phyloP scores from a whole-genome alignment of 2,329 filamentous ascomycete species.

The Fusarium nelsonii region DNA sequence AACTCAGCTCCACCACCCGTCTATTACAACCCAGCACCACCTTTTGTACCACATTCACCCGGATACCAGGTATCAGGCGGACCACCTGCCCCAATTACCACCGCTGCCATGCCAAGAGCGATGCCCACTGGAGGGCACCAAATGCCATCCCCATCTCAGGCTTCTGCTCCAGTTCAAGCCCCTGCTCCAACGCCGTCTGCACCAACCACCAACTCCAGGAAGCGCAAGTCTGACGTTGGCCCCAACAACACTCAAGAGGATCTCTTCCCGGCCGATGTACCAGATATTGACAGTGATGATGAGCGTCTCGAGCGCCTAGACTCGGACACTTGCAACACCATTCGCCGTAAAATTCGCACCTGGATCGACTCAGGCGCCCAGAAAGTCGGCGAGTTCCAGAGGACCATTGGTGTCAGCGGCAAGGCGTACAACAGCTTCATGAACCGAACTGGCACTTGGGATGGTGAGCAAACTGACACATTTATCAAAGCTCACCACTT shows the following conservation, averaged over 20 bases:
- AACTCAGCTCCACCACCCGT: slow-evolving; percentile 11
- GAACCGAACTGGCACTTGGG: slow-evolving; percentile 58
- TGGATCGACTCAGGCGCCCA: slow-evolving; percentile 47
- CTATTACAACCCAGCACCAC: slow-evolving; percentile 25
- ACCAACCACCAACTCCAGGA: slow-evolving; percentile 26
- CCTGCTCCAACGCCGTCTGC: background rate
- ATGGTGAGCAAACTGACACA: slow-evolving; percentile 52
- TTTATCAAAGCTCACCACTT: slow-evolving; percentile 55
- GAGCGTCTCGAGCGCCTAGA: slow-evolving; percentile 20
- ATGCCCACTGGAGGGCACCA: background rate
- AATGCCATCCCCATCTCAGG: background rate
- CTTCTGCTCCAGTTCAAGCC: background rate
- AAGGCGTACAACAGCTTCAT: slow-evolving; percentile 60
- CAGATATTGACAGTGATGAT: slow-evolving; percentile 40
- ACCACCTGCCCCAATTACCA: background rate
- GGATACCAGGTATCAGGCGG: background rate
- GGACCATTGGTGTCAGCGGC: slow-evolving; percentile 56
- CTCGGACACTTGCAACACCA: slow-evolving; percentile 44
- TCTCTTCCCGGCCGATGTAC: slow-evolving; percentile 38
- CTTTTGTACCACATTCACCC: slow-evolving; percentile 20
- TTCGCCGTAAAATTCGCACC: slow-evolving; percentile 44
- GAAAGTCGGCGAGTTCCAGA: slow-evolving; percentile 60
- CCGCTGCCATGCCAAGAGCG: background rate
- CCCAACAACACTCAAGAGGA: slow-evolving; percentile 27
- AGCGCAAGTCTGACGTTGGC: slow-evolving; percentile 43